These are phyloP conservation scores for Dendrocalamus sinicus DNA, from an alignment of 176 grass and related monocot genomes.

Conservation along the genomic window DNA sequence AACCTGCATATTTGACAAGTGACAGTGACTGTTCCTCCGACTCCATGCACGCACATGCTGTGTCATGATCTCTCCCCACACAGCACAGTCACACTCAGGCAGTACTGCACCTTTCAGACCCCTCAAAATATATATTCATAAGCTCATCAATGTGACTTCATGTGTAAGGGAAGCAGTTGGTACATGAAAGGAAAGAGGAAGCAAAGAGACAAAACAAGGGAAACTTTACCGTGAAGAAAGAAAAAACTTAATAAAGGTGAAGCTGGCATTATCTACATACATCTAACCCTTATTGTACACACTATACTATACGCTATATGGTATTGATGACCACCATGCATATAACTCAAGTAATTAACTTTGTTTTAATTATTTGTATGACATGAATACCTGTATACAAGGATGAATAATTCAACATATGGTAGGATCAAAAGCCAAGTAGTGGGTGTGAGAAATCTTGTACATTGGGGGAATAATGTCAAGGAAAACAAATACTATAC, in stretches of 20 bases:
- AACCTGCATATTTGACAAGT: constrained; percentile 48
- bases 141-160: constrained; percentile 73
- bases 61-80: constrained; percentile 34
- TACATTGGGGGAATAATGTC: constrained; percentile 53
- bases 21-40: constrained; percentile 58
- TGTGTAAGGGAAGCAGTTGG: constrained; percentile 74
- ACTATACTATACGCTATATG: neutral
- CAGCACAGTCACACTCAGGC: constrained; percentile 10
- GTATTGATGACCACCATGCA: neutral
- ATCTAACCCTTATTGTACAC: constrained; percentile 2
- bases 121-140: constrained; percentile 43
- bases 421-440: constrained; percentile 51
- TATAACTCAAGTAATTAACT: constrained; percentile 14
- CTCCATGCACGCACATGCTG: constrained; percentile 46
- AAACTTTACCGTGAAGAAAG: constrained; percentile 55
- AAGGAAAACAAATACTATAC: constrained; percentile 44
- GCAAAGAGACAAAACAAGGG: constrained; percentile 61
- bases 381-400: constrained; percentile 39
- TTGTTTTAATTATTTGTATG: constrained; percentile 50
- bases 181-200: constrained; percentile 60
- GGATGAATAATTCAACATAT: constrained; percentile 39
- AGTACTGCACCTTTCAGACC: constrained; percentile 43
- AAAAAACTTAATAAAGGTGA: constrained; percentile 26
- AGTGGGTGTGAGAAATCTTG: constrained; percentile 44
- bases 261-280: constrained; percentile 26